Base-by-base conservation (phyloP, 2,329 filamentous ascomycete species). In the Trichoderma semiorbis region DNA sequence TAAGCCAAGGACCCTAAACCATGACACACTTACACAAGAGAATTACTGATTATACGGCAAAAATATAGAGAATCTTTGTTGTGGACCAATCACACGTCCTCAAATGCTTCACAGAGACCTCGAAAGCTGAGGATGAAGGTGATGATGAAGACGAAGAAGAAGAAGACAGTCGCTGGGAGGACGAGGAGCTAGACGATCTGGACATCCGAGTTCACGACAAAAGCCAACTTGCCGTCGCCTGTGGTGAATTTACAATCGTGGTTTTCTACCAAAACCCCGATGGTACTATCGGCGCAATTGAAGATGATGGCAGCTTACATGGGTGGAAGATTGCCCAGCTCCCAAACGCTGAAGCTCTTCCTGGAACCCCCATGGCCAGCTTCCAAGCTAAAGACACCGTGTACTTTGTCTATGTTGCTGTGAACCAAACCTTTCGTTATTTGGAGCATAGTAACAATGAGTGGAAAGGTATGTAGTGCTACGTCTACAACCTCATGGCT, bases 381-480 rank as follows among this genome's bases (percentile, higher is more conserved):
- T 53, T 66, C 7, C 36, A 18, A 10, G n/a, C 36, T 3, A 16
- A 53, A 21, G 39, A 66, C 7, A 26, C 34, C 1, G 55, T 30
- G 2, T 67, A 61, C 16, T 30, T 67, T 4, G 60, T 71, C 11
- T 66, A 67, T n/a, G 39, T 55, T 4, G 47, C 39, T 6, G 6
- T 10, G 7, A 55, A 71, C 12, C 21, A 30, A 8, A 55, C 26
- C 21, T 3, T 67, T 14, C 70, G 53, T 18, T 66, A 53, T n/a
- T 1, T 71, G n/a, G 39, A 53, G 18, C 47, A 66, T 5, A 39
- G 21, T 1, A n/a, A 24, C 24, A 16, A 28, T 2, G 36, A 53
- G 50, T 71, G 70, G 70, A 71, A 67, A 43, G 70, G 70, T 67
- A n/a, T 16, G 28, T 24, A n/a, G 6, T 6, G 8, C 14, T 3